Evolutionary conservation across 345 rosid species (phyloP), one percentile per base, ranked within the genome.

Genomic region (Lumnitzera racemosa): DNA sequence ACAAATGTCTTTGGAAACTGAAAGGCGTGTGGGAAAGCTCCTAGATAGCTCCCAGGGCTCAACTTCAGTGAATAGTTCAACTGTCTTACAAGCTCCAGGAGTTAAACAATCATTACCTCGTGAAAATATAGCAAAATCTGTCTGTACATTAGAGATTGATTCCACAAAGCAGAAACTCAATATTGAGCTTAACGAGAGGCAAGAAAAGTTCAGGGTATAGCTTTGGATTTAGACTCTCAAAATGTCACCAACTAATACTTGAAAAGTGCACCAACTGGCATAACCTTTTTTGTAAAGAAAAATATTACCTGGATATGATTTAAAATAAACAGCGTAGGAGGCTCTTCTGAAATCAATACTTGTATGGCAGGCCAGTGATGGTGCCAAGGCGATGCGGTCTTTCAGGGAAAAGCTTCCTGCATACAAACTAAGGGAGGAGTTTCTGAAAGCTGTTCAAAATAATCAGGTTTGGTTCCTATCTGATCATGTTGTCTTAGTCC

Each of bases 381-480:
- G 66, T 71, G 74, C 74, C 58, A 87, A 80, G 78, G 78, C 76
- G 68, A 80, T 90, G 79, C 76, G 59, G 48, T 79, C 90, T 64
- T 83, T 94, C 81, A 81, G 97, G 70, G 83, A 84, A 65, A 86
- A 81, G 70, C 90, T 92, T 52, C 99, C 97, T 75, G 90, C 96
- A 61, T 90, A 85, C 74, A 87, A 81, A 82, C 69, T 77, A 80
- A 94, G 70, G 81, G 71, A 72, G 16, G 84, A 76, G 56, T 90
- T 94, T 71, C 79, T 90, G 66, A 84, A 84, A 70, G 82, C 96
- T 71, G 88, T 90, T 72, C 69, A 74, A 25, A 71, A 80, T 68
- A 87, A 87, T 79, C 97, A 94, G 97, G 97, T 92, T 56, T 49
- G 46, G 51, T 63, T 16, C 58, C 58, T 31, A 47, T 31, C 15